Evolutionary conservation across 2,329 filamentous ascomycete genomes (phyloP).

Genomic region (Leptoxyphium fumago): DNA sequence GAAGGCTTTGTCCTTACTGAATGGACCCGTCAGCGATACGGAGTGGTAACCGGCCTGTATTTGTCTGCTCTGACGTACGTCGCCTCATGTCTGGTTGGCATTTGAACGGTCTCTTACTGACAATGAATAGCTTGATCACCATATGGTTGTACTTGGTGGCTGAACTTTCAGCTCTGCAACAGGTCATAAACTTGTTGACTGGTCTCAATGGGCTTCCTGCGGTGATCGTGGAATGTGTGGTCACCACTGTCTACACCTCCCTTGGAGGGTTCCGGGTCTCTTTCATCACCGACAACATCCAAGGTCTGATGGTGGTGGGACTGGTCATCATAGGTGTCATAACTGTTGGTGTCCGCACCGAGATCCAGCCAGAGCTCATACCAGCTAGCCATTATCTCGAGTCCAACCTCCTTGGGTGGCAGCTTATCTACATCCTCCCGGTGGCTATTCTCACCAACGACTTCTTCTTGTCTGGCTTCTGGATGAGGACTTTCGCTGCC

Average conservation of each 20-base stretch:
- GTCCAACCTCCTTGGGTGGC: conserved; percentile 61
- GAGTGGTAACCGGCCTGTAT: conserved; percentile 52
- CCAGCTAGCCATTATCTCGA: conserved; percentile 55
- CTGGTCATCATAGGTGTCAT: conserved; percentile 65
- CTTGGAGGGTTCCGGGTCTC: conserved; percentile 71
- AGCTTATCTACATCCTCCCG: conserved; percentile 71
- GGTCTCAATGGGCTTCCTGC: conserved; percentile 60
- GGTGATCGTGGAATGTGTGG: conserved; percentile 60
- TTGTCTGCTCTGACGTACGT: conserved; percentile 55
- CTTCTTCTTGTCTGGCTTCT: conserved; percentile 75
- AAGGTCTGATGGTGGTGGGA: conserved; percentile 61
- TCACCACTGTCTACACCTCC: conserved; percentile 71
- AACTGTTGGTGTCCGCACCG: conserved; percentile 59
- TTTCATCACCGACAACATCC: conserved; percentile 70
- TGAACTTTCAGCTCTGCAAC: conserved; percentile 66
- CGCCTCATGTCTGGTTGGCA: neutral
- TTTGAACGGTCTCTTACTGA: conserved; percentile 4
- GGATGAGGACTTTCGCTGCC: conserved; percentile 71
- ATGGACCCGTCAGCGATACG: conserved; percentile 70
- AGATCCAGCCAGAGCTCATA: conserved; percentile 56
- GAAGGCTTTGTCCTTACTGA: conserved; percentile 75
- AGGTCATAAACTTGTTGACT: conserved; percentile 61
- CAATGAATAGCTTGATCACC: conserved; percentile 44
- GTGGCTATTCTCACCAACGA: conserved; percentile 71
- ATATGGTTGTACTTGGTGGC: conserved; percentile 80